Percentiles rank a stretch among this genome's conserved stretches.
These are phyloP conservation scores for Sporobolomyces phaffii DNA, from an alignment of 768 basidiomycete species.

Conservation along the genomic window DNA sequence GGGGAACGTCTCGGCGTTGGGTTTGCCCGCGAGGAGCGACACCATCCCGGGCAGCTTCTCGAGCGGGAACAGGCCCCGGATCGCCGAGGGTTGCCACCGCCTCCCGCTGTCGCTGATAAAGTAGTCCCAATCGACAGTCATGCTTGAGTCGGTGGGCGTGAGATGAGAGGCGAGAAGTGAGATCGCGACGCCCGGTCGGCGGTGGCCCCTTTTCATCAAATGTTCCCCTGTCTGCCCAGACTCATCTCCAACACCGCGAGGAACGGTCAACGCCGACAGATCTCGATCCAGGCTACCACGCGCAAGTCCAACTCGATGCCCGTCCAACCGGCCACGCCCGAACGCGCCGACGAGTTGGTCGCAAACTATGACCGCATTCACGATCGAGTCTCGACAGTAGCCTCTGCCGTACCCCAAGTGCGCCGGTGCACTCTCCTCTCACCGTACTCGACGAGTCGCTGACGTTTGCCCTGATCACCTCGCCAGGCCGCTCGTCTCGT, in stretches of 20 bases:
- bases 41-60: conserved; percentile 75
- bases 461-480: too few species aligned
- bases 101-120: conserved; percentile 24
- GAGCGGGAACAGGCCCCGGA: conserved; percentile 65
- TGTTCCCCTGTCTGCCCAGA: too few species aligned
- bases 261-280: neutral
- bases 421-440: too few species aligned
- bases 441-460: too few species aligned
- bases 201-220: too few species aligned
- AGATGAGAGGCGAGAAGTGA: too few species aligned
- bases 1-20: conserved; percentile 83
- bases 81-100: conserved; percentile 39
- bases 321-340: conserved; percentile 33
- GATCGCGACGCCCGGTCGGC: too few species aligned
- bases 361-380: conserved; percentile 45
- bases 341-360: conserved; percentile 45
- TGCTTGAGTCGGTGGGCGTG: neutral
- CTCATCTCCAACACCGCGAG: too few species aligned
- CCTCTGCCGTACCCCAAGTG: too few species aligned
- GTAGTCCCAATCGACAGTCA: conserved; percentile 32
- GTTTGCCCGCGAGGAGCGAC: conserved; percentile 82
- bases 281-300: too few species aligned
- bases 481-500: conserved; percentile 53
- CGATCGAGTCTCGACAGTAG: conserved; percentile 43
- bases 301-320: too few species aligned